Base-by-base conservation (phyloP, 192 early-diverging fungal genomes). In the Coemansia sp. region DNA sequence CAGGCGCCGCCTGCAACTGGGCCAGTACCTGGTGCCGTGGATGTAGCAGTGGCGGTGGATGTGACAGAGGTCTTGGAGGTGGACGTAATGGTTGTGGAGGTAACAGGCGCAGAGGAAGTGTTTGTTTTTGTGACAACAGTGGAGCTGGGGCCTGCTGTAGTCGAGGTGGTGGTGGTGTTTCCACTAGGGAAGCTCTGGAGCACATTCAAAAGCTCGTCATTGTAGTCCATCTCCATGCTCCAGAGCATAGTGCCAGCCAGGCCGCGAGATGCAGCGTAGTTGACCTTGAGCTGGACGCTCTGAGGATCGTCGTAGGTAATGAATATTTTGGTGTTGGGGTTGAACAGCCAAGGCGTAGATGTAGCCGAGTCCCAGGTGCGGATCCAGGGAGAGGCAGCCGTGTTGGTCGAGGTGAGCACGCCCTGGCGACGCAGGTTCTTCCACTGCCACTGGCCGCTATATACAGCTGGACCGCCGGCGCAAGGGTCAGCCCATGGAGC, bases 291-390 rank as follows among this genome's bases (percentile, higher is more conserved):
- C 18, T 50, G 45, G 29, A 89, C 48, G n/a, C 82, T 83, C 26
- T 67, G 39, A 3, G 78, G 66, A 36, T 89, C 83, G 46, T 87
- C 83, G 45, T 89, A 89, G 2, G 83, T 79, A 44, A 89, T 80
- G 50, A 80, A 85, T 4, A 54, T 60, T 15, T 63, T 81, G 20
- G 62, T 81, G 3, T 27, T 33, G 2, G 68, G 68, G 20, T 84
- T 83, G 57, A 79, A 90, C 23, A 90, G 27, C 84, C 86, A 87
- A 1, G 88, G 87, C 3, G 86, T 86, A 27, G 70, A 58, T 2
- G 78, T 79, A 3, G 35, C 58, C 1, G 57, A 28, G 32, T 89
- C 85, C 72, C 79, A 86, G 37, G 68, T 64, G 25, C 83, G 77
- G 4, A 81, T 43, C 83, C 83, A 90, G 9, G 69, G 72, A 3